Evolutionary conservation across 345 rosid species (phyloP).

Genomic region (Dimocarpus longan): DNA sequence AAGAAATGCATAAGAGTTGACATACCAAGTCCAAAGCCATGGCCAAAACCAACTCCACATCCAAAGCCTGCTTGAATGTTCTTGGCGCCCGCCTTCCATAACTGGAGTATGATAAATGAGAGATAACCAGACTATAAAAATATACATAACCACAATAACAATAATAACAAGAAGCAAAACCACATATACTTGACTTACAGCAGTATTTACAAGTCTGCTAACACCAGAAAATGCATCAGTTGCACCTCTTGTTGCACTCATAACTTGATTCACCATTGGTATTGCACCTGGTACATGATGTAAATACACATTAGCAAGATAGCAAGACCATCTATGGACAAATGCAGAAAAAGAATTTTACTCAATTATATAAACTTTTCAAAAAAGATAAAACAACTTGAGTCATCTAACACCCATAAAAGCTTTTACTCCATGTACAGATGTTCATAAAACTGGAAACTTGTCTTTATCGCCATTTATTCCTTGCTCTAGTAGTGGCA

Average conservation of each 20-base stretch:
- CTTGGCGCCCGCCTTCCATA: conserved; percentile 64
- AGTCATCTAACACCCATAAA: conserved; percentile 9
- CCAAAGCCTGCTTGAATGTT: conserved; percentile 67
- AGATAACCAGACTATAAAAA: conserved; percentile 7
- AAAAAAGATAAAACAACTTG: not conserved
- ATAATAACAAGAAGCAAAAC: conserved; percentile 3
- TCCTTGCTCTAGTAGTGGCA: not conserved
- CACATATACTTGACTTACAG: conserved; percentile 49
- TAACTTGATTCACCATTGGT: conserved; percentile 79
- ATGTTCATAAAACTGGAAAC: not conserved
- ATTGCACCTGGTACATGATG: conserved; percentile 53
- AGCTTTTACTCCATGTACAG: not conserved
- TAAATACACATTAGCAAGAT: conserved; percentile 1
- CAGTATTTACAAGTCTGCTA: conserved; percentile 65
- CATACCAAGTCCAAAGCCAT: conserved; percentile 79
- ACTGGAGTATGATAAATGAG: conserved; percentile 32
- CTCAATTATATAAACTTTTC: not conserved
- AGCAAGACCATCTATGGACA: not conserved
- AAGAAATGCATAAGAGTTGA: not conserved
- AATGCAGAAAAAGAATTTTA: not conserved
- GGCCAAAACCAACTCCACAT: conserved; percentile 83
- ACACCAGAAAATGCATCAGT: conserved; percentile 83
- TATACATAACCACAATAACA: not conserved
- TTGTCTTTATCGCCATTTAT: not conserved
- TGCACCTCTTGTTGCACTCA: conserved; percentile 96